Evolutionary conservation across 371 early-diverging fungal species (phyloP), one percentile per base, ranked within the genome.

Genomic region (Mortierella sp.): DNA sequence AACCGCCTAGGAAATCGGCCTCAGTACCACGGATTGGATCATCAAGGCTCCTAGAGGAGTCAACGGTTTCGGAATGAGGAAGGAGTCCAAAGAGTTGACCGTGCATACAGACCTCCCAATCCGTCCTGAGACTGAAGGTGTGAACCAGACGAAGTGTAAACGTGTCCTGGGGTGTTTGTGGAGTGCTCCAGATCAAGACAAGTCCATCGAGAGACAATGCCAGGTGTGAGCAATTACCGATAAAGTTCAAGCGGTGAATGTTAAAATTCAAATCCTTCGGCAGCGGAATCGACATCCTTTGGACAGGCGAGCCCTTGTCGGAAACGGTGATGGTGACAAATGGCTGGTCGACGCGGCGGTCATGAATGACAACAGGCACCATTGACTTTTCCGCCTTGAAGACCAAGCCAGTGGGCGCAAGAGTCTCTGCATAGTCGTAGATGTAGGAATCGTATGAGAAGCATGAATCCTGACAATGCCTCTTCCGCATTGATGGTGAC

Each of bases 131-230:
- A 10, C 44, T 68, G 68, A 24, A 42, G 24, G 68, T 42, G 24
- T 68, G 68, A 10, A 68, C 68, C 7, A 68, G 10, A 2, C 68
- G 34, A 24, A 68, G 68, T 3, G 42, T 68, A 11, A 68, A 68
- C 21, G 31, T 63, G 68, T 24, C 68, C 9, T 42, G 21, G 38
- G 44, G 38, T 0, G 68, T 21, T 9, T 24, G 9, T 21, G 68
- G 68, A 34, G 42, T 68, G 11, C 68, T 68, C 68, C 68, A 68
- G 24, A 68, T 42, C 68, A 68, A 10, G 38, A 68, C 44, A 38
- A 68, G 24, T 21, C 44, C 44, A 2, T 42, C 24, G 42, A 68
- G 68, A 21, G 68, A 38, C 21, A 68, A 5, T 3, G 21, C 19
- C 68, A 68, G 10, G 44, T 68, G 68, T 2, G 68, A 38, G 24